Evolutionary conservation across 2,329 filamentous ascomycete species (phyloP), one percentile per base, ranked within the genome.

Genomic region (Pestalotiopsis fici): DNA sequence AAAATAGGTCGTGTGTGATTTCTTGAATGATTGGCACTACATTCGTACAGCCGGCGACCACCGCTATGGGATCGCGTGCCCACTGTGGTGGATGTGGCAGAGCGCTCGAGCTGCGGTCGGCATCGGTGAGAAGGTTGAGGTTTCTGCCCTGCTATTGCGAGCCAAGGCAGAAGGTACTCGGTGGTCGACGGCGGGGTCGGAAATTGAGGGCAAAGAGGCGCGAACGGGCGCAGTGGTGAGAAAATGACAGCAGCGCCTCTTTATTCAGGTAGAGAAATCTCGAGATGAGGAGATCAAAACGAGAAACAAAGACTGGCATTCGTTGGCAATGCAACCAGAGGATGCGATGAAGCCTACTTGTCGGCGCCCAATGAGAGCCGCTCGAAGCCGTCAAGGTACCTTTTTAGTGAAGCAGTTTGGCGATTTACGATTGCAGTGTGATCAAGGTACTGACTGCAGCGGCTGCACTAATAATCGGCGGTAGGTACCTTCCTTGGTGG

Each of bases 51-150:
- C 71, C 70, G 71, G 60, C 70, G 67, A 71, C 74, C 75, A 76
- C 74, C 83, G 81, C 83, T 82, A 83, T 77, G 82, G 81, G 78
- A 82, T 82, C 71, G 75, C 77, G 68, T 73, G 78, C 74, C 77
- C 77, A 73, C 79, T 73, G 74, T 81, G 78, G 76, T 77, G 78
- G 75, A 79, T 80, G 75, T 77, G 78, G 77, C 75, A 78, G 72
- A 78, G 75, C 73, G 75, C 76, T 77, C 80, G 78, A 74, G 78
- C 78, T 76, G 80, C 74, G 77, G 80, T 76, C 81, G 78, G 81
- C 82, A 84, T 83, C 78, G 79, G 80, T 75, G 70, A 72, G 66
- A 31, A 56, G 23, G 57, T 61, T 43, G 63, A 62, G 59, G 37
- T 43, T 47, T 65, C 43, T 65, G 62, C 43, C 66, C 57, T 62